Conservation (phyloP, 176 grass and related monocot genomes). For the Zoysia pacifica region DNA sequence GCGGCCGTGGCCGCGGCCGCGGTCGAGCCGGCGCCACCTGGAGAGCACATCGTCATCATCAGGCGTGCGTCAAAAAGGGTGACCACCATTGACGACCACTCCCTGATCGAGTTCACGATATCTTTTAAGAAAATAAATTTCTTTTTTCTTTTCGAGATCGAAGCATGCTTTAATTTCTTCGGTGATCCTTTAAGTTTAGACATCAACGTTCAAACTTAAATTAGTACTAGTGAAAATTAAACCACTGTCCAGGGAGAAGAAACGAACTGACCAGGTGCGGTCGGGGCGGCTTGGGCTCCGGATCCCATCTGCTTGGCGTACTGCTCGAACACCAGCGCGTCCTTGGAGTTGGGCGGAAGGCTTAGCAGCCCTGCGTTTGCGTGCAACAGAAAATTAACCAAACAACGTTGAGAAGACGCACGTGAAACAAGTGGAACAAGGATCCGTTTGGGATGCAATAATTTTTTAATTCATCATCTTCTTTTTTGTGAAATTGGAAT, state of each 20-base stretch:
- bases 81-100: background rate
- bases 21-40: conserved; percentile 29
- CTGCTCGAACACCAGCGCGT: conserved; percentile 57
- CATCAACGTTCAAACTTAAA: too few species aligned
- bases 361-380: conserved; percentile 45
- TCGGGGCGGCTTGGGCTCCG: background rate
- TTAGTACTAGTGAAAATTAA: too few species aligned
- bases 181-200: too few species aligned
- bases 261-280: conserved; percentile 17
- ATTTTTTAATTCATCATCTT: too few species aligned
- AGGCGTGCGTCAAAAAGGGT: background rate
- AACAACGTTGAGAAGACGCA: too few species aligned
- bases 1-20: conserved; percentile 5
- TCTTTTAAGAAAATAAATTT: background rate
- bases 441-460: too few species aligned
- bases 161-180: too few species aligned
- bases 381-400: too few species aligned
- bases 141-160: too few species aligned
- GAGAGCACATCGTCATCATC: background rate
- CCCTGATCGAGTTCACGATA: background rate
- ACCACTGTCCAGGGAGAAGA: too few species aligned
- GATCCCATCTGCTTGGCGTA: conserved; percentile 30
- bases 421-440: too few species aligned
- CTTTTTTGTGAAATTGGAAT: too few species aligned
- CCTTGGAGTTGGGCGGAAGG: conserved; percentile 51